Evolutionary conservation across 108 stramenopile species (phyloP).

Genomic region (Nitzschia sp.): DNA sequence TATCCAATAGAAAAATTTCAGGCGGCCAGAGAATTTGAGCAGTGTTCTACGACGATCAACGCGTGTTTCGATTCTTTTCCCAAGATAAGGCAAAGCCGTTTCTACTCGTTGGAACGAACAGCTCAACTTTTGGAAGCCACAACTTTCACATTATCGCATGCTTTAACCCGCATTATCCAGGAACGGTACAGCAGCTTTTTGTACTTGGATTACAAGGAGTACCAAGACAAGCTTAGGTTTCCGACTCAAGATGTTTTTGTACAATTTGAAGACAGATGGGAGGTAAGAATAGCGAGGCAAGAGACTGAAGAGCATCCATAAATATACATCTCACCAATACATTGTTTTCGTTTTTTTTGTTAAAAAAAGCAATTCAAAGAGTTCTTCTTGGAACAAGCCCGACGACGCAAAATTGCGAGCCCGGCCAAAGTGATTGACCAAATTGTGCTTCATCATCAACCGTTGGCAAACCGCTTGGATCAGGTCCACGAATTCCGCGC

Average conservation of each 20-base stretch:
- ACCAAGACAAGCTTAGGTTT: slow-evolving; percentile 55
- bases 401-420: slow-evolving; percentile 55
- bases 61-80: slow-evolving; percentile 80
- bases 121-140: slow-evolving; percentile 83
- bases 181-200: slow-evolving; percentile 60
- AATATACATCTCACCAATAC: too few relatives aligned
- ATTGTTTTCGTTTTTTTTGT: too few relatives aligned
- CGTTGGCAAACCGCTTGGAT: slow-evolving; percentile 66
- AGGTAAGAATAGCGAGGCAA: too few relatives aligned
- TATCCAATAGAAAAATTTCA: slow-evolving; percentile 81
- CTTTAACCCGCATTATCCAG: slow-evolving; percentile 53
- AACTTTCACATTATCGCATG: slow-evolving; percentile 64
- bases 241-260: slow-evolving; percentile 78
- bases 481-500: slow-evolving; percentile 71
- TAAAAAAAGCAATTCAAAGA: slow-evolving; percentile 30
- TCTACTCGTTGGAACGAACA: slow-evolving; percentile 81
- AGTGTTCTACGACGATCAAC: slow-evolving; percentile 56
- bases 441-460: slow-evolving; percentile 71
- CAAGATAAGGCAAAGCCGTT: slow-evolving; percentile 82
- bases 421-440: slow-evolving; percentile 74
- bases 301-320: too few relatives aligned
- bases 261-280: slow-evolving; percentile 69
- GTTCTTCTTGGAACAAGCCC: slow-evolving; percentile 80
- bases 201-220: slow-evolving; percentile 70
- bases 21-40: slow-evolving; percentile 70